Conservation (phyloP, 345 rosid genomes). For the Cardiospermum halicacabum region DNA sequence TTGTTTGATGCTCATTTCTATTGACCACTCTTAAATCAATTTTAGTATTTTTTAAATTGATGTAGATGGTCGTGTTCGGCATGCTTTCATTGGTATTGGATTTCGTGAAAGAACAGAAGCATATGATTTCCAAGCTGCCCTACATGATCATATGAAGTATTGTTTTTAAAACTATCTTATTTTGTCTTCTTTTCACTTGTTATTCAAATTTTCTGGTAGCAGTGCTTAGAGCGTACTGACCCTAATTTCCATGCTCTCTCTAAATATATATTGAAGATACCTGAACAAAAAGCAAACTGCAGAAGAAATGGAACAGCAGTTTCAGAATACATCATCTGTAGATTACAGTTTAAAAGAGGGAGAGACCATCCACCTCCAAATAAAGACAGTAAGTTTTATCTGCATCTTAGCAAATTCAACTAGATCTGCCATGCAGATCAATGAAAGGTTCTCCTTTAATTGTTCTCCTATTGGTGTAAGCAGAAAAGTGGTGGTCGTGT, state of each 20-base stretch:
- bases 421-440: not conserved
- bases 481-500: conserved; percentile 40
- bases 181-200: not conserved
- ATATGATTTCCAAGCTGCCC: conserved; percentile 95
- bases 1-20: not conserved
- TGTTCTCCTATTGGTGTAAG: conserved; percentile 10
- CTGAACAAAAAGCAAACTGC: conserved; percentile 95
- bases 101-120: conserved; percentile 99
- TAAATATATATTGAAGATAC: conserved; percentile 40
- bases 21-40: not conserved
- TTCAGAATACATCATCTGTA: conserved; percentile 62
- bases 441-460: not conserved
- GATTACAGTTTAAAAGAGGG: conserved; percentile 97
- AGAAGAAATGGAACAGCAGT: conserved; percentile 98
- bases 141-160: conserved; percentile 98
- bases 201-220: not conserved
- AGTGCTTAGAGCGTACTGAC: not conserved
- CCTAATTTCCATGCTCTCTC: conserved; percentile 2
- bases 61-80: conserved; percentile 88
- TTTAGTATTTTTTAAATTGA: conserved; percentile 20
- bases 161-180: not conserved
- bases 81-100: conserved; percentile 96
- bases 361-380: conserved; percentile 71
- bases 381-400: conserved; percentile 59
- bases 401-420: conserved; percentile 7